Percentiles rank a stretch among this genome's conserved stretches.
phyloP scores from a whole-genome alignment of 2,329 filamentous ascomycete genomes.

The Fusarium foetens region DNA sequence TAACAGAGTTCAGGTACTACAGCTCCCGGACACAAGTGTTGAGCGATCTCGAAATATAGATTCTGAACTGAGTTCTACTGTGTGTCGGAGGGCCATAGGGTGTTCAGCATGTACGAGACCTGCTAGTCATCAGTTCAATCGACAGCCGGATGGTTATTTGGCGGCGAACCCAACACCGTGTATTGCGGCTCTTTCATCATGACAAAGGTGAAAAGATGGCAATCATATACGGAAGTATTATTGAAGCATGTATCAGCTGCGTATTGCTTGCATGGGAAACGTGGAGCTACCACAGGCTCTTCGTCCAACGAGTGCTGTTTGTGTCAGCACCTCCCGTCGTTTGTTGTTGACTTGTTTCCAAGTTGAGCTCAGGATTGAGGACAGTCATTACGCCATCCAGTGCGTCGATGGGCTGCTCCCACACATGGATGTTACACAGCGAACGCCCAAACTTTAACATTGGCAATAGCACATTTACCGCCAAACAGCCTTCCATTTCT shows the following conservation, averaged over 20 bases:
- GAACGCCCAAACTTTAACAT: rapidly evolving
- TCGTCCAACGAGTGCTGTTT: neutral
- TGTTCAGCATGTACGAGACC: too few species aligned
- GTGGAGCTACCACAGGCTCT: too few species aligned
- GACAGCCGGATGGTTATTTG: neutral
- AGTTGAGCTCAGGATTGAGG: neutral
- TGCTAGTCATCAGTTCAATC: rapidly evolving
- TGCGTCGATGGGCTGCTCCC: neutral
- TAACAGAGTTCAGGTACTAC: too few species aligned
- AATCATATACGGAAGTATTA: neutral
- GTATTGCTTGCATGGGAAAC: rapidly evolving
- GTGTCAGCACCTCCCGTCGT: neutral
- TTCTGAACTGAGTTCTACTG: too few species aligned
- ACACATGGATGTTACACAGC: rapidly evolving
- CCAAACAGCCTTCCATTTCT: neutral
- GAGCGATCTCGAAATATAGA: too few species aligned
- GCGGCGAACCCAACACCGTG: rapidly evolving
- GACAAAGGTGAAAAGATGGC: rapidly evolving
- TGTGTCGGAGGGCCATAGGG: rapidly evolving
- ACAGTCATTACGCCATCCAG: neutral
- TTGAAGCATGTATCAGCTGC: rapidly evolving
- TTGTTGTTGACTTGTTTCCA: neutral
- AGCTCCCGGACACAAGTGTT: too few species aligned
- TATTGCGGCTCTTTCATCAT: rapidly evolving
- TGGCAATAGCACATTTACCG: rapidly evolving